Evolutionary conservation across 2,329 filamentous ascomycete species (phyloP).

Genomic region (Neocucurbitaria cava): DNA sequence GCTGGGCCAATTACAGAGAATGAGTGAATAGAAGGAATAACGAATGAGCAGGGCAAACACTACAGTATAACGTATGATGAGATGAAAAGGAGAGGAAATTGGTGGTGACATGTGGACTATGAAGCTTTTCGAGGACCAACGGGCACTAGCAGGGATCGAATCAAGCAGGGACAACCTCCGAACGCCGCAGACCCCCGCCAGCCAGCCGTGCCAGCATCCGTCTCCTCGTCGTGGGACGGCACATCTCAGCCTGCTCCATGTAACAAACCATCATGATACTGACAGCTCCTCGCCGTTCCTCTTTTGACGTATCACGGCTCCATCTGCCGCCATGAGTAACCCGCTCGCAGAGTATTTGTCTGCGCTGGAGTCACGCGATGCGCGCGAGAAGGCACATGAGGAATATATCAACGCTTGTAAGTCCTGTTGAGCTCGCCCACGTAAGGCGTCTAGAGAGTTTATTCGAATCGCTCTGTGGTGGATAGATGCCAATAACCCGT

Average conservation of each 20-base stretch:
- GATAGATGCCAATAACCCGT: constrained; percentile 14
- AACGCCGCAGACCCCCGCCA: constrained; percentile 11
- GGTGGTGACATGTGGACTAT: neutral
- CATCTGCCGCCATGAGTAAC: constrained; percentile 62
- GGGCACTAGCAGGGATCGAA: constrained; percentile 18
- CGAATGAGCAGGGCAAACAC: neutral
- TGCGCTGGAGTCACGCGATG: constrained; percentile 74
- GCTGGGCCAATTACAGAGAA: neutral
- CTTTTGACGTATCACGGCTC: constrained; percentile 4
- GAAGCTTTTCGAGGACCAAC: constrained; percentile 18
- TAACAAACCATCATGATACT: constrained; percentile 32
- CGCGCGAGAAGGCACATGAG: constrained; percentile 69
- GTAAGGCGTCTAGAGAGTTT: neutral
- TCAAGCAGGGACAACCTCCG: constrained; percentile 27
- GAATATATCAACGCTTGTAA: constrained; percentile 81
- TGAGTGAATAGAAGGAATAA: constrained; percentile 2
- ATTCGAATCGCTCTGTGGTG: neutral
- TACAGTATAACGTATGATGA: neutral
- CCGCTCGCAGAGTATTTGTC: constrained; percentile 85
- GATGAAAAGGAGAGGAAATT: neutral
- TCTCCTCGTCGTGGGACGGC: neutral
- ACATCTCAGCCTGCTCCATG: constrained; percentile 19
- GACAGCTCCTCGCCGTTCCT: constrained; percentile 1
- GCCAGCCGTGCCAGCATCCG: constrained; percentile 2
- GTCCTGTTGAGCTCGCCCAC: constrained; percentile 25